Conservation (phyloP, 306 rosid species). For the Vigna mungo region DNA sequence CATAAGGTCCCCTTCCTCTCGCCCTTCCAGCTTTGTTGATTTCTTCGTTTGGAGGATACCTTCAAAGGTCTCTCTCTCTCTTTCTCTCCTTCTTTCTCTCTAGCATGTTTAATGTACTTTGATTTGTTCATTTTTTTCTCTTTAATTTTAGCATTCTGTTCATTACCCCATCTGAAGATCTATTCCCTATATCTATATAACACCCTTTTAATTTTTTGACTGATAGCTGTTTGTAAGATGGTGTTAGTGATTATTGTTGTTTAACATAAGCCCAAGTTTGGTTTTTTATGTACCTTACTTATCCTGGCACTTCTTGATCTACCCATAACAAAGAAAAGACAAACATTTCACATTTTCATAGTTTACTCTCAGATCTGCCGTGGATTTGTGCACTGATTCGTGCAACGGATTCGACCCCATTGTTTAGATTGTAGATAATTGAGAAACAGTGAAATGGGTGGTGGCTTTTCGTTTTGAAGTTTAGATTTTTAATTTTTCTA, state of each 20-base stretch:
- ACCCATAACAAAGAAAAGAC: background rate
- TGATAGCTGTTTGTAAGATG: background rate
- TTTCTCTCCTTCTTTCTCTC: constrained; percentile 16
- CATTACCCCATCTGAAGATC: constrained; percentile 6
- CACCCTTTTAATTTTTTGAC: background rate
- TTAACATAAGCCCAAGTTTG: background rate
- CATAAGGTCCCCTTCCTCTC: rapidly evolving
- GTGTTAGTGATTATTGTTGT: background rate
- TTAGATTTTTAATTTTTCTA: background rate
- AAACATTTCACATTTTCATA: background rate
- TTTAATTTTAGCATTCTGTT: background rate
- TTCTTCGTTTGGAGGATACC: constrained; percentile 33
- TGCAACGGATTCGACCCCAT: background rate
- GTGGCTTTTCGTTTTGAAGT: background rate
- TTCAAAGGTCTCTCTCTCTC: constrained; percentile 42
- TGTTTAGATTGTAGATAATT: constrained; percentile 5
- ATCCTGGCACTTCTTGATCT: background rate
- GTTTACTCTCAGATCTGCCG: constrained; percentile 54
- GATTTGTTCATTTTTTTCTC: background rate
- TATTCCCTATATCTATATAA: background rate
- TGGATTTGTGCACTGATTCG: constrained; percentile 19
- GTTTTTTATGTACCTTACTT: background rate
- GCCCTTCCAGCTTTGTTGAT: constrained; percentile 29
- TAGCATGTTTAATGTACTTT: background rate
- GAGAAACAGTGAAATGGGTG: constrained; percentile 9